A percentile compares a stretch with the other conserved stretches of the same genome.
Conservation (phyloP, 1,139 yeast genomes). For the Candida anutae region DNA sequence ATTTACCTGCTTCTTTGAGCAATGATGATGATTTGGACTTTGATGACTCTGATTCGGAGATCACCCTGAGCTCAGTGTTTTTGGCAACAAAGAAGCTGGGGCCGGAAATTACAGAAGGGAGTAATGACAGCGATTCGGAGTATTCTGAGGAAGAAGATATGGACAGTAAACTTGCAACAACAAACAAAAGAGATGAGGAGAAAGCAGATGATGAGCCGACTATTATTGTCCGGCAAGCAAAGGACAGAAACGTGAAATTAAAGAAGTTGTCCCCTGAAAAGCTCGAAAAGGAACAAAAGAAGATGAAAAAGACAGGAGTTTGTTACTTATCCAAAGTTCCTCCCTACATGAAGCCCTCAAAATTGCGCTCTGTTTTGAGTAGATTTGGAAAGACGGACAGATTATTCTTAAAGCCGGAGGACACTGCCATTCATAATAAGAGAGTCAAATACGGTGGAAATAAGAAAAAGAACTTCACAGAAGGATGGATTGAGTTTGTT, state of each 20-base stretch:
- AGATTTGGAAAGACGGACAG: slow-evolving; percentile 85
- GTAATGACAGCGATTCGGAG: too few relatives aligned
- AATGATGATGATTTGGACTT: too few relatives aligned
- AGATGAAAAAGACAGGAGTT: slow-evolving; percentile 74
- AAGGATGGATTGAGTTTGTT: slow-evolving; percentile 95
- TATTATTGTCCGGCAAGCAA: slow-evolving; percentile 1
- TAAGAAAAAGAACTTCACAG: slow-evolving; percentile 78
- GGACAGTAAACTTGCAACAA: too few relatives aligned
- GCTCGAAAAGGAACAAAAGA: slow-evolving; percentile 48
- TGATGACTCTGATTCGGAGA: too few relatives aligned
- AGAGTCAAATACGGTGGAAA: slow-evolving; percentile 91
- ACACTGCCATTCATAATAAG: slow-evolving; percentile 50
- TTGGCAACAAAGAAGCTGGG: too few relatives aligned
- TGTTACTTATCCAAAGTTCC: slow-evolving; percentile 86
- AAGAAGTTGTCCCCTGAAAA: slow-evolving; percentile 45
- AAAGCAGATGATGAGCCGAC: slow-evolving; percentile 6
- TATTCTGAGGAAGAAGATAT: too few relatives aligned
- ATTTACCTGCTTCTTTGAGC: too few relatives aligned
- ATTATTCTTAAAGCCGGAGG: slow-evolving; percentile 82
- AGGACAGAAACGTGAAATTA: slow-evolving; percentile 6
- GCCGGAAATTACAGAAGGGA: too few relatives aligned
- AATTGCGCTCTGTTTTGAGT: slow-evolving; percentile 69
- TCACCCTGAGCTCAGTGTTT: too few relatives aligned
- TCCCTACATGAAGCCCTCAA: slow-evolving; percentile 95
- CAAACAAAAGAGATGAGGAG: too few relatives aligned